phyloP scores from a whole-genome alignment of 345 rosid genomes.

The Citrus sp. region DNA sequence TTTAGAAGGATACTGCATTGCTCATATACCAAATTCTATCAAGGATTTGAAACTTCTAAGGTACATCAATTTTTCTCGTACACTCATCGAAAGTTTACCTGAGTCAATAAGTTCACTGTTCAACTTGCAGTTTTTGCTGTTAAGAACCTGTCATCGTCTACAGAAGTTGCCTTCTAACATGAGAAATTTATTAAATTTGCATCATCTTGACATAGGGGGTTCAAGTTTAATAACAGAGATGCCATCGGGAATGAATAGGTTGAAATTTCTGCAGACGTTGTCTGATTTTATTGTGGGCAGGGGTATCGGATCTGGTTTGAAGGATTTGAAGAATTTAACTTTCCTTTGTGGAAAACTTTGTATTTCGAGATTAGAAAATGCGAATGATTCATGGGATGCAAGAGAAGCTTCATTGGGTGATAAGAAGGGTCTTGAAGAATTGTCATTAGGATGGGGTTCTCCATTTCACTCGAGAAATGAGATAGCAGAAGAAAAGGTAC shows the following conservation, averaged over 20 bases:
- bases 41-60: constrained; percentile 1
- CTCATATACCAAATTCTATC: constrained; percentile 8
- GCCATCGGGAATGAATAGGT: constrained; percentile 11
- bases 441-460: neutral
- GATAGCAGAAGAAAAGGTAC: neutral
- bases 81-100: neutral
- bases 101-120: neutral
- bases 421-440: neutral
- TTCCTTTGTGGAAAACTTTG: constrained; percentile 23
- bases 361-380: constrained; percentile 12
- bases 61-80: neutral
- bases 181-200: constrained; percentile 17
- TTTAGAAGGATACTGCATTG: constrained; percentile 2
- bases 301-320: constrained; percentile 3
- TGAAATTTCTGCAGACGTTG: constrained; percentile 17
- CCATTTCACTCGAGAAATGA: neutral
- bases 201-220: constrained; percentile 18
- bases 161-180: constrained; percentile 14
- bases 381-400: neutral
- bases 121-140: constrained; percentile 15
- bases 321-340: constrained; percentile 21
- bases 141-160: constrained; percentile 5
- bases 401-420: neutral
- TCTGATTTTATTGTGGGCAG: constrained; percentile 21
- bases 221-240: constrained; percentile 7